phyloP scores from a whole-genome alignment of 768 basidiomycete genomes.

The Cyclocybe aegerita region DNA sequence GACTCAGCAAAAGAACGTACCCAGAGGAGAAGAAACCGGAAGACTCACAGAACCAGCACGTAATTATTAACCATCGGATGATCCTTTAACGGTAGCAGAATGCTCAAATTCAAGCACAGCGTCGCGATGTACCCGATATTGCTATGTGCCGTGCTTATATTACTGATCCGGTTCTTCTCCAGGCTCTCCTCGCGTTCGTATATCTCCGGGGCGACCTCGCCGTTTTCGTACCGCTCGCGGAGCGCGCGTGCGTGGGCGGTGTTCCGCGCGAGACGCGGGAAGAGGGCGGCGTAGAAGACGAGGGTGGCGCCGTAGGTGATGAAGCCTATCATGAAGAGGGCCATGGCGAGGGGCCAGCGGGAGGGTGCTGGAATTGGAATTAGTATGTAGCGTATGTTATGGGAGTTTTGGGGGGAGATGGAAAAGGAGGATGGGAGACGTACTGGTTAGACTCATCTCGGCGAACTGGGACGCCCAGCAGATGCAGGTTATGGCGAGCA shows the following conservation, averaged over 20 bases:
- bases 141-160: conserved; percentile 79
- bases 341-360: conserved; percentile 78
- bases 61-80: conserved; percentile 75
- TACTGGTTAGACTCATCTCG: conserved; percentile 71
- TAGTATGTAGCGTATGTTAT: neutral
- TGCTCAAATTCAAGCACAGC: conserved; percentile 63
- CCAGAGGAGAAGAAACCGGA: neutral
- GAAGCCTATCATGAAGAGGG: conserved; percentile 76
- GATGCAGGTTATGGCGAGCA: conserved; percentile 67
- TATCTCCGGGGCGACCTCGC: conserved; percentile 57
- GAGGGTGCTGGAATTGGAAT: conserved; percentile 44
- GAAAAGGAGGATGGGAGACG: conserved; percentile 15
- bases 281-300: conserved; percentile 77
- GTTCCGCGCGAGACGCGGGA: conserved; percentile 81
- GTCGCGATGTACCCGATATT: conserved; percentile 74
- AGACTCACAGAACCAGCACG: conserved; percentile 61
- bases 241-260: conserved; percentile 61
- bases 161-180: conserved; percentile 84
- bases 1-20: neutral
- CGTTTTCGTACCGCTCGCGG: conserved; percentile 53
- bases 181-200: conserved; percentile 76
- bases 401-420: neutral
- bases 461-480: conserved; percentile 85
- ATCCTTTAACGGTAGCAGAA: conserved; percentile 60
- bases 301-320: conserved; percentile 78